A percentile compares a stretch with the other conserved stretches of the same genome.
Conservation (phyloP, 108 stramenopile genomes). For the Discostella stelligeroides region DNA sequence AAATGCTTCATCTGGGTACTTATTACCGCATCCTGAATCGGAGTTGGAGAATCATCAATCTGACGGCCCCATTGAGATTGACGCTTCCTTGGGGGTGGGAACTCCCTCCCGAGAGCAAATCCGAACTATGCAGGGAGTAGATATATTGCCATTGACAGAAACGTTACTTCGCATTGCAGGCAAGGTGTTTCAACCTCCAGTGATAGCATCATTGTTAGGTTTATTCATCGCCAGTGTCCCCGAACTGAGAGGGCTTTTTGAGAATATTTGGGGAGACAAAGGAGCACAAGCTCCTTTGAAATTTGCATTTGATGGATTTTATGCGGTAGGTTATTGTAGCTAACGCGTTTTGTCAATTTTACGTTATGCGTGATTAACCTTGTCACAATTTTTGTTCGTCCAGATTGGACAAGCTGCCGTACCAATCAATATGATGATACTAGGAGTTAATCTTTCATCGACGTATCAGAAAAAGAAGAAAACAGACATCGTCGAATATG, state of each 20-base stretch:
- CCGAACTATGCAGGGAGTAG: conserved; percentile 23
- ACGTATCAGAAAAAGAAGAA: conserved; percentile 47
- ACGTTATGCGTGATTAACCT: no score
- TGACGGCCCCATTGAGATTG: conserved; percentile 7
- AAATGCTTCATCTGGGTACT: background rate
- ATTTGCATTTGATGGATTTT: conserved; percentile 88
- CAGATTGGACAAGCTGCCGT: conserved; percentile 80
- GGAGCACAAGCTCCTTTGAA: conserved; percentile 69
- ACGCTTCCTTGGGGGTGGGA: background rate
- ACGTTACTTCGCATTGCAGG: conserved; percentile 38
- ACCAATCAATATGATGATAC: conserved; percentile 89
- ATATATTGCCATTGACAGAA: conserved; percentile 40
- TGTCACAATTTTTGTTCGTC: no score
- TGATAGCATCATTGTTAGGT: conserved; percentile 72
- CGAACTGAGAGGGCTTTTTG: conserved; percentile 69
- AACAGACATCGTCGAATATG: conserved; percentile 17
- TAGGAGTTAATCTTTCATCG: conserved; percentile 78
- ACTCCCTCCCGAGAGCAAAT: conserved; percentile 26
- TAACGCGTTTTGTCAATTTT: no score
- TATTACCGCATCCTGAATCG: conserved; percentile 6
- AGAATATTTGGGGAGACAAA: conserved; percentile 65
- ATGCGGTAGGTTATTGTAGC: conserved; percentile 39
- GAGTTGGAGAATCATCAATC: conserved; percentile 1
- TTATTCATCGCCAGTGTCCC: conserved; percentile 73
- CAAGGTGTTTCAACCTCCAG: conserved; percentile 78